Percentiles rank a stretch among this genome's conserved stretches.
phyloP scores from a whole-genome alignment of 2,329 filamentous ascomycete species.

The Diaporthe citrichinensis region DNA sequence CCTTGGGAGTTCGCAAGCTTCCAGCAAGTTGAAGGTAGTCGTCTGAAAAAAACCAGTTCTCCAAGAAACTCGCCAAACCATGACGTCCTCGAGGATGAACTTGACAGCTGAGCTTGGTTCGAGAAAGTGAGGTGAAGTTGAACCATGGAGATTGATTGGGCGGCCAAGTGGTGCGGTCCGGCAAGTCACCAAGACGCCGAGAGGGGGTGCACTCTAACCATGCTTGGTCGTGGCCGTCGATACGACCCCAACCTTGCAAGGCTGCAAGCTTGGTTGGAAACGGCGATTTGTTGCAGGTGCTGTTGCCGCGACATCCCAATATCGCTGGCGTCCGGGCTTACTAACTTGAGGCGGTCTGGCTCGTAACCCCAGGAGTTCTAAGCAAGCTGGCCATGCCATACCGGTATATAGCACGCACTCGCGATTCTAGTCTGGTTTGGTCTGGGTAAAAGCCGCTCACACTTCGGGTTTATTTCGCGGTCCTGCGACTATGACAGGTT shows the following conservation, averaged over 20 bases:
- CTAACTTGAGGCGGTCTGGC: constrained; percentile 26
- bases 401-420: not conserved
- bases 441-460: constrained; percentile 1
- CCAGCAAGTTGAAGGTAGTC: not conserved
- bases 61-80: constrained; percentile 6
- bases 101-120: constrained; percentile 29
- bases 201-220: constrained; percentile 19
- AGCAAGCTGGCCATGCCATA: not conserved
- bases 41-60: constrained; percentile 24
- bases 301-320: constrained; percentile 23
- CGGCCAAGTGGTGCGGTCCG: constrained; percentile 19
- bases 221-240: not conserved
- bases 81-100: constrained; percentile 31
- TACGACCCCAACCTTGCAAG: constrained; percentile 21
- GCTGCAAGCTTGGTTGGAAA: constrained; percentile 23
- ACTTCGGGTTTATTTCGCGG: constrained; percentile 2
- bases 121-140: constrained; percentile 7
- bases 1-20: not conserved
- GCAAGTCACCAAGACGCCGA: constrained; percentile 18
- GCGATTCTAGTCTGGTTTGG: constrained; percentile 8
- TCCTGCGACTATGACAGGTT: not conserved
- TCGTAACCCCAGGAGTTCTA: not conserved
- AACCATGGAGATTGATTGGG: constrained; percentile 12
- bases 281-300: constrained; percentile 30
- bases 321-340: constrained; percentile 14